These are phyloP conservation scores for Pythium monospermum DNA, from an alignment of 352 stramenopile genomes.

Conservation along the genomic window DNA sequence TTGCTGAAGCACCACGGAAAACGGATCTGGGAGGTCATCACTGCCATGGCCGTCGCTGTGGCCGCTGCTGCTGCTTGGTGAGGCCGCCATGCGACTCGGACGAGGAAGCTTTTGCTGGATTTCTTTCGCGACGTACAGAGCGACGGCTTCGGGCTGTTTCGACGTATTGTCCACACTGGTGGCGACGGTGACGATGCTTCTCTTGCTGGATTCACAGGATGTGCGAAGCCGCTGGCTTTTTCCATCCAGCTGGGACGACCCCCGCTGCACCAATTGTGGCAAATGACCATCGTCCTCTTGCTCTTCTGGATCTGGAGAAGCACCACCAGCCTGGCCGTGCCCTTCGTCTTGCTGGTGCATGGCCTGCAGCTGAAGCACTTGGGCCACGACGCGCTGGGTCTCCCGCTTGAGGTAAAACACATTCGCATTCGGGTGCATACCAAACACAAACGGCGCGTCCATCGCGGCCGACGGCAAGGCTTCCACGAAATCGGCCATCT, in stretches of 20 bases:
- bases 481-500: constrained; percentile 53
- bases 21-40: constrained; percentile 29
- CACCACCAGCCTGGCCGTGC: neutral
- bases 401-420: constrained; percentile 62
- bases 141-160: neutral
- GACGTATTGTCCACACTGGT: neutral
- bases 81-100: too few relatives aligned
- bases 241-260: constrained; percentile 7
- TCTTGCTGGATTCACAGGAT: neutral
- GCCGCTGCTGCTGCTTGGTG: neutral
- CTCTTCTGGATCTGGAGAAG: too few relatives aligned
- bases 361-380: constrained; percentile 39
- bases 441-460: constrained; percentile 68
- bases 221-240: neutral
- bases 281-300: constrained; percentile 1
- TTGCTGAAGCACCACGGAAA: constrained; percentile 62
- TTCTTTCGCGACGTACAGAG: constrained; percentile 15
- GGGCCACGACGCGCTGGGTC: constrained; percentile 31
- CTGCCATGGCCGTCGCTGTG: neutral
- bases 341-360: neutral
- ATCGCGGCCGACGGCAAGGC: constrained; percentile 28
- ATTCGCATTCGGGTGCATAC: constrained; percentile 79
- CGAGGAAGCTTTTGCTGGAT: constrained; percentile 21
- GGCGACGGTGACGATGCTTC: neutral
- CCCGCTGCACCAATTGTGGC: neutral